Percentiles rank a stretch among this genome's conserved stretches.
These are phyloP conservation scores for Papiliotrema laurentii DNA, from an alignment of 1,284 basidiomycete species.

Conservation along the genomic window DNA sequence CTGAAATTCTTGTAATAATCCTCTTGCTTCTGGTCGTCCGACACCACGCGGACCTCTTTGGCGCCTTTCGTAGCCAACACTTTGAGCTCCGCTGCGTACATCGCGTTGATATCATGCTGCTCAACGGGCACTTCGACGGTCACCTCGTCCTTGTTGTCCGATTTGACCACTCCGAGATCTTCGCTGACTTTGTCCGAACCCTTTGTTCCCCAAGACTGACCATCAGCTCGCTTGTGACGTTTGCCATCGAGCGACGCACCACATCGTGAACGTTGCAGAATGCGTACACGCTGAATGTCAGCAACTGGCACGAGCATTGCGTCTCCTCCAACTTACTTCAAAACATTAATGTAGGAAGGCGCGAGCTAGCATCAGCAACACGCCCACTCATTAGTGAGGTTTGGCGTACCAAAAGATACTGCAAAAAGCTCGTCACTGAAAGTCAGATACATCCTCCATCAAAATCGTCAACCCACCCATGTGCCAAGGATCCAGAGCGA, in stretches of 20 bases:
- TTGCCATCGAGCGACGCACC: conserved; percentile 42
- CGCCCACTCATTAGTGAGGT: neutral
- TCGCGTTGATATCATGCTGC: conserved; percentile 78
- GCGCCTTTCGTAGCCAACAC: conserved; percentile 68
- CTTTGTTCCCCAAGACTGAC: conserved; percentile 72
- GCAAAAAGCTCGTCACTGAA: conserved; percentile 77
- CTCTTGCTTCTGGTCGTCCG: conserved; percentile 65
- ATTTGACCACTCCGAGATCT: conserved; percentile 75
- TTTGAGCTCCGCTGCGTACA: conserved; percentile 78
- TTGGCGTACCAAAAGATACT: conserved; percentile 63
- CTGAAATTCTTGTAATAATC: conserved; percentile 83
- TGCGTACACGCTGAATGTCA: conserved; percentile 51
- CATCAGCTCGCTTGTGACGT: neutral
- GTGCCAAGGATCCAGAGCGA: conserved; percentile 58
- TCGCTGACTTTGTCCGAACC: conserved; percentile 78
- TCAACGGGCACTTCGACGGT: conserved; percentile 74
- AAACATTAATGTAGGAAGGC: conserved; percentile 85
- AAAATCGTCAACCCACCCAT: conserved; percentile 21
- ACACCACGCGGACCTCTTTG: conserved; percentile 58
- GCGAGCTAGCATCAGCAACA: conserved; percentile 46
- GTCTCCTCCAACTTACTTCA: conserved; percentile 61
- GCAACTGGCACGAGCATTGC: no score
- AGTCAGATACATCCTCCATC: neutral
- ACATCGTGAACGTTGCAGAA: conserved; percentile 73
- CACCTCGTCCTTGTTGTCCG: conserved; percentile 56